Base-by-base conservation (phyloP, 306 rosid genomes). In the Vigna unguiculata region DNA sequence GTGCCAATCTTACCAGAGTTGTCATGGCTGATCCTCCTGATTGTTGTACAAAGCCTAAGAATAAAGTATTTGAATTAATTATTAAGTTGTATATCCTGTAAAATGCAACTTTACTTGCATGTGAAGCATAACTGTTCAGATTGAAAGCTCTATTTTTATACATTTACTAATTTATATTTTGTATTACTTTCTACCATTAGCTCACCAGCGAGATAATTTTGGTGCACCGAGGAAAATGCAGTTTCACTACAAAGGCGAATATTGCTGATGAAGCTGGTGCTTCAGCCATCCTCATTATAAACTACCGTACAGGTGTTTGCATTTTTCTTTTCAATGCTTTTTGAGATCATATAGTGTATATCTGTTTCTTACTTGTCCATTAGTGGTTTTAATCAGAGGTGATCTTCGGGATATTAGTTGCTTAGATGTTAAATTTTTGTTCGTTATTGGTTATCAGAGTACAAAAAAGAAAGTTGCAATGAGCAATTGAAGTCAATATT, bases 1-100 rank as follows among this genome's bases (percentile, higher is more conserved):
- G 57, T 81, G 99, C 99, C 76, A 95, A 80, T 85, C 90, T 66
- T 82, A 89, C 96, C 24, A 86, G 81, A 89, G 98, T 95, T 84
- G 96, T 86, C 84, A 90, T 95, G 55, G 98, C 97, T 7, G 97
- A 95, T 73, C 99, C 99, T 75, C 98, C 99, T 75, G 99, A 95
- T 83, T 95, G 91, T 83, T 95, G 99, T 81, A 79, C 78, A 70
- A 45, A 13, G 64, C 97, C 81, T 61, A 88, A 85, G 81, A 84
- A 83, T 68, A 89, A 87, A 85, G 99, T 92, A 71, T 55, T 71
- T 59, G 20, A 71, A 68, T 71, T 81, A 5, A 30, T n/a, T 74
- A 49, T 63, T 68, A 16, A 60, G 74, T 79, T 75, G 12, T 76
- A 48, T 28, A 69, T 60, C 30, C 61, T 64, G 15, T 40, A 60